These are phyloP conservation scores for Phoma sp. DNA, from an alignment of 2,329 filamentous ascomycete species.

Conservation along the genomic window DNA sequence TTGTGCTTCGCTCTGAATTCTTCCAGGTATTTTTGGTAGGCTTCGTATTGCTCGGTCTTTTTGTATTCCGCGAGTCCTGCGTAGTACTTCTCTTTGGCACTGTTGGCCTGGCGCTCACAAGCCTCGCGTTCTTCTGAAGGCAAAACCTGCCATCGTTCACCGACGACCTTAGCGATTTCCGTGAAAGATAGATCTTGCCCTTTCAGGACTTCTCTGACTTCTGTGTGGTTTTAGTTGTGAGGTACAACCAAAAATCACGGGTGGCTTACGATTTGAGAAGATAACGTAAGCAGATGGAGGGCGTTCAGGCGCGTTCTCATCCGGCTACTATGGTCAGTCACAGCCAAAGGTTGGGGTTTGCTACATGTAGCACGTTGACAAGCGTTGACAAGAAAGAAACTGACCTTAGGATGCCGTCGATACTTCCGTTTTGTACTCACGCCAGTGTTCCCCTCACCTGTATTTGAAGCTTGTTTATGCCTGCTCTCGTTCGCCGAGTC, in stretches of 20 bases:
- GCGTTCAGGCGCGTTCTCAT: conserved; percentile 79
- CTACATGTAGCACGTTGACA: neutral
- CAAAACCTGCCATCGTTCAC: conserved; percentile 80
- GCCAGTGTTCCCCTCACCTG: conserved; percentile 14
- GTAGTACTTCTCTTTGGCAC: conserved; percentile 78
- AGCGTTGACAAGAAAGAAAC: conserved; percentile 20
- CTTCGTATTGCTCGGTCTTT: conserved; percentile 71
- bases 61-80: conserved; percentile 76
- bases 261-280: conserved; percentile 77
- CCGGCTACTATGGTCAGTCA: conserved; percentile 59
- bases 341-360: neutral
- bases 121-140: conserved; percentile 70
- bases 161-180: conserved; percentile 81
- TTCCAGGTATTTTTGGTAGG: conserved; percentile 73
- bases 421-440: conserved; percentile 71
- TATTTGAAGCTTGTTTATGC: conserved; percentile 50
- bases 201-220: conserved; percentile 78
- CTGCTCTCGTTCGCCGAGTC: conserved; percentile 56
- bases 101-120: conserved; percentile 73
- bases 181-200: conserved; percentile 79
- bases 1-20: conserved; percentile 78
- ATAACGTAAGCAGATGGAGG: conserved; percentile 84
- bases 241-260: neutral
- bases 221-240: conserved; percentile 49
- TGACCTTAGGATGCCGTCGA: conserved; percentile 75